Conservation (phyloP, 305 asterid species). For the Fraxinus sp. region DNA sequence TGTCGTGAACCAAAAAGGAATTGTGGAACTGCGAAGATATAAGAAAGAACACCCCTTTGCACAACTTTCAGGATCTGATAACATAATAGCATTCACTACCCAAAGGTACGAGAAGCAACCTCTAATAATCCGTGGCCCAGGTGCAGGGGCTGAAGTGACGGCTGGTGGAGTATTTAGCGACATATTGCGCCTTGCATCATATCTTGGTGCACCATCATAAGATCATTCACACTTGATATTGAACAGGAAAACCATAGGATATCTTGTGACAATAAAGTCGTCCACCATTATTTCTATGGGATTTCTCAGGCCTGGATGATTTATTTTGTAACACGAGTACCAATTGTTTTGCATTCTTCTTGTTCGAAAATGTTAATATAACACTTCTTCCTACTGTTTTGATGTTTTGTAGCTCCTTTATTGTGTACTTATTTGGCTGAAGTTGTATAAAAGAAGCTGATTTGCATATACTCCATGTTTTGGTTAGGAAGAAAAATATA, state of each 20-base stretch:
- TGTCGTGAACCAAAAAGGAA: constrained; percentile 73
- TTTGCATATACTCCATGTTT: not conserved
- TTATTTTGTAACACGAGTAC: not conserved
- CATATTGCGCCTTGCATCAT: constrained; percentile 92
- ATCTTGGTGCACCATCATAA: constrained; percentile 95
- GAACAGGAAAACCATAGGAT: not conserved
- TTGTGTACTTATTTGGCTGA: not conserved
- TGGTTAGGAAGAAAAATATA: not conserved
- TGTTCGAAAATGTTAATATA: not conserved
- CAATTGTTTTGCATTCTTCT: not conserved
- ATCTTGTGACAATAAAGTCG: not conserved
- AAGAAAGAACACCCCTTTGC: constrained; percentile 88
- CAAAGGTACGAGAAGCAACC: constrained; percentile 91
- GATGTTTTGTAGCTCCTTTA: not conserved
- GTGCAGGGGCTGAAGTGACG: constrained; percentile 99
- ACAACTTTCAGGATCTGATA: constrained; percentile 92
- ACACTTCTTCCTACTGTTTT: not conserved
- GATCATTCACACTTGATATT: not conserved
- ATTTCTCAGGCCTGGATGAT: not conserved
- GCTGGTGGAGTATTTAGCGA: constrained; percentile 97
- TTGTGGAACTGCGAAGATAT: constrained; percentile 73
- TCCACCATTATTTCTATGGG: not conserved
- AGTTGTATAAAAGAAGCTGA: not conserved
- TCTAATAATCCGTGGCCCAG: constrained; percentile 89
- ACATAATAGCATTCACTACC: constrained; percentile 93